Conservation (phyloP, 176 grass and related monocot species). For the Zea luxurians region DNA sequence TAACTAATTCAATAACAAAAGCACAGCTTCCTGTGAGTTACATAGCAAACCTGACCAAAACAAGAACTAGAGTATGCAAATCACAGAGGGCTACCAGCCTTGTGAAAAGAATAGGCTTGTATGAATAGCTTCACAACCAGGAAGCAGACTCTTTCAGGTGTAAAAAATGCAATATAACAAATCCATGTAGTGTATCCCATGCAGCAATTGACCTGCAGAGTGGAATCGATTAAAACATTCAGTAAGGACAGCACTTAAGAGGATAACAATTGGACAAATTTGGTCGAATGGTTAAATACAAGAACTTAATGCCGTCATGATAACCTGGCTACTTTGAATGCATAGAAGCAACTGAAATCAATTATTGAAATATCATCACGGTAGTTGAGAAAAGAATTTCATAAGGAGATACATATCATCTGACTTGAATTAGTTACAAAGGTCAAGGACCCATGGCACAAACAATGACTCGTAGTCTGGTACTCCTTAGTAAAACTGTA, state of each 20-base stretch:
- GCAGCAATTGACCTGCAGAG: slow-evolving; percentile 44
- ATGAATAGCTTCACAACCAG: slow-evolving; percentile 45
- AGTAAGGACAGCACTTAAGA: not conserved
- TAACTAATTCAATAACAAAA: slow-evolving; percentile 25
- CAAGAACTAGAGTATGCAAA: slow-evolving; percentile 20
- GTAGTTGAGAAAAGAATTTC: not conserved
- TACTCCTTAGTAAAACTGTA: not conserved
- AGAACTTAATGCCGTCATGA: not conserved
- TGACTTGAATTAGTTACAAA: not conserved
- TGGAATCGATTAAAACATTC: slow-evolving; percentile 14
- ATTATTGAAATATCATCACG: not conserved
- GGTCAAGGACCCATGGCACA: not conserved
- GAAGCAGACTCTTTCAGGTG: slow-evolving; percentile 44
- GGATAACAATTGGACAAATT: not conserved
- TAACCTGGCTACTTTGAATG: not conserved
- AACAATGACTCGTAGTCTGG: not conserved
- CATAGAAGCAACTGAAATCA: slow-evolving; percentile 2
- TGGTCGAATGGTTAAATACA: not conserved
- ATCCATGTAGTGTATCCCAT: slow-evolving; percentile 44
- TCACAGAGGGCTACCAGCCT: slow-evolving; percentile 22
- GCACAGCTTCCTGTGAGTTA: slow-evolving; percentile 33
- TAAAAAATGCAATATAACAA: slow-evolving; percentile 38
- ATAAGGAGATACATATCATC: not conserved
- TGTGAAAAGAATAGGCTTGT: slow-evolving; percentile 42
- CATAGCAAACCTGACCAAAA: slow-evolving; percentile 22